Evolutionary conservation across 164 flowering plant species (phyloP), one percentile per base, ranked within the genome.

Genomic region (Pachysandra terminalis): DNA sequence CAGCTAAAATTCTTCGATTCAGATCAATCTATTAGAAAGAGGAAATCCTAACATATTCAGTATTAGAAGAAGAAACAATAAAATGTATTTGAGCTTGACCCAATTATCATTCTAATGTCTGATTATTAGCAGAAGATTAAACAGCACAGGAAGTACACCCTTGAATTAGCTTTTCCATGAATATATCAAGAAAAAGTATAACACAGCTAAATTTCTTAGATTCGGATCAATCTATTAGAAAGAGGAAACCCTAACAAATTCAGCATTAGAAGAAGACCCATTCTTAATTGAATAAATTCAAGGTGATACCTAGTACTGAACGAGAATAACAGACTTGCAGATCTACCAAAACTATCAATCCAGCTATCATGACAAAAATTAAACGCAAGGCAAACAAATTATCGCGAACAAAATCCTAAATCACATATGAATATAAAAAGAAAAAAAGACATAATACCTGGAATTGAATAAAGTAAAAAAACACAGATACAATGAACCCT

Each of bases 401-500:
- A 48, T 13, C 45, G 45, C n/a, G 23, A 10, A 19, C 5, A 32
- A 54, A 54, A 40, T 17, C 41, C 22, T 24, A 51, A 1, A 52
- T 12, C 51, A 1, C 51, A 40, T 40, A 40, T 40, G 5, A 40
- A 40, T 40, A 10, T 40, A 10, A 5, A 5, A 40, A n/a, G n/a
- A 5, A 40, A 5, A 40, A 40, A 40, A 15, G 14, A 45, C 17
- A 2, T 35, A 41, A 1, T 51, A 26, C 14, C 2, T 24, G 17
- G n/a, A 45, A 25, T 15, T 19, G 16, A 26, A 21, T 19, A 17
- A 48, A n/a, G 23, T 5, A 63, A 48, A 37, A 17, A 28, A n/a
- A 56, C 40, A 61, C 15, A 16, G 7, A 1, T 25, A 61, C 55
- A 56, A 19, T 54, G 72, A 77, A n/a, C 52, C 54, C 74, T n/a